Evolutionary conservation across 1,284 basidiomycete genomes (phyloP), one percentile per base, ranked within the genome.

Genomic region (Cutaneotrichosporon mucoides): DNA sequence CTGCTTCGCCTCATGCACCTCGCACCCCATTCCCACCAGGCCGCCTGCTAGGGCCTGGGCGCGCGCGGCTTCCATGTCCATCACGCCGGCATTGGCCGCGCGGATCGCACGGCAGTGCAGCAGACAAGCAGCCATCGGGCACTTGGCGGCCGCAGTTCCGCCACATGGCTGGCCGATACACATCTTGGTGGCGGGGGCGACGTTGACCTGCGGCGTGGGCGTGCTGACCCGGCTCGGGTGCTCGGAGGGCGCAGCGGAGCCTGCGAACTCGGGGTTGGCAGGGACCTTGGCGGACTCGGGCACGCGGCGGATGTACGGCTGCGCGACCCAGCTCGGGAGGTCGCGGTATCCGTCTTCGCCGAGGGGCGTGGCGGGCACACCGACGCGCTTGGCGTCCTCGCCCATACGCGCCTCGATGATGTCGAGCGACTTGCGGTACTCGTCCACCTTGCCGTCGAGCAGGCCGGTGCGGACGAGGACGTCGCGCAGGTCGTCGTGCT

Each of bases 281-380:
- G 54, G 55, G 33, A 68, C 62, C 44, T 71, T 68, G 46, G 69
- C 60, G 1, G 66, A 65, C 7, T 70, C 56, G 24, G 76, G 73
- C 37, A 68, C 59, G 3, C 86, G 83, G 15, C 90, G 81, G 71
- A 91, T 86, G 71, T 92, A 91, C 1, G 92, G 92, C 74, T 96
- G 92, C 8, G 86, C 85, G 10, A 90, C 80, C 89, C 90, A 94
- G 66, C 88, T 85, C 0, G 92, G 92, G 16, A 93, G 81, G 1
- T 84, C 73, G 50, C 82, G 81, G 45, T 78, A 78, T 0, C 79
- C 75, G 4, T 43, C 44, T 3, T 71, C 66, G 49, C 73, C 63
- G 33, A 72, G 64, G 10, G 74, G 66, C 0, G 69, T 60, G 43
- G 76, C 65, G 6, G 67, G 56, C 11, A 66, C 63, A 10, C 65